Base-by-base conservation (phyloP, 352 stramenopile species). In the Phytophthora chlamydospora region DNA sequence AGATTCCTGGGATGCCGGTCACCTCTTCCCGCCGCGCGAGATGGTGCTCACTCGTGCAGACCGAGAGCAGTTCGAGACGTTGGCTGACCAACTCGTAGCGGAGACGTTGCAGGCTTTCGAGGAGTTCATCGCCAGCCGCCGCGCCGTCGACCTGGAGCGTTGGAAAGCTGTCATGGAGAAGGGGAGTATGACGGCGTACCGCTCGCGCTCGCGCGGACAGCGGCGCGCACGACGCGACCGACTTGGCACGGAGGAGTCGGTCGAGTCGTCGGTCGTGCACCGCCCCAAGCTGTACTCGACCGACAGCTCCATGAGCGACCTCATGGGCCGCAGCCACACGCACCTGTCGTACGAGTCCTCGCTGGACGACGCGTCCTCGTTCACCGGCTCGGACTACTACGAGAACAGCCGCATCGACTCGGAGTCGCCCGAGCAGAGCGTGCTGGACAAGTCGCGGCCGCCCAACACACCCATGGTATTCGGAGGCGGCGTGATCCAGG, bases 91-190 rank as follows among this genome's bases (percentile, higher is more conserved):
- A 16, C 50, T 78, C 12, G 70, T 78, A 12, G 66, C 66, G 31
- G 70, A 78, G 36, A 68, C 70, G 3, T 7, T 78, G 11, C 66
- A 75, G 34, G 53, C 58, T 13, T 73, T 48, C 40, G 61, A 78
- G 33, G 66, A 69, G 0, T 75, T 78, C 42, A 56, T 64, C 29
- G 41, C 62, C 5, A 44, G 60, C 5, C 40, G 48, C 9, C 62
- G 53, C 1, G 38, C 45, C 7, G 45, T 75, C 4, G 58, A 75
- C 47, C 9, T 49, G 13, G 47, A 75, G 4, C 57, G 51, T 12
- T 78, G 70, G 70, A 75, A 71, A 58, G 16, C 60, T 2, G 60
- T 78, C 4, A 57, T 62, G 43, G 53, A 72, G 36, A 66, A 58
- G 32, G 66, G 57, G 8, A 65, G 51, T 45, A 65, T 75, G 53